Evolutionary conservation across 495 filamentous ascomycete species (phyloP).

Genomic region (Astrothelium subdiscretum): DNA sequence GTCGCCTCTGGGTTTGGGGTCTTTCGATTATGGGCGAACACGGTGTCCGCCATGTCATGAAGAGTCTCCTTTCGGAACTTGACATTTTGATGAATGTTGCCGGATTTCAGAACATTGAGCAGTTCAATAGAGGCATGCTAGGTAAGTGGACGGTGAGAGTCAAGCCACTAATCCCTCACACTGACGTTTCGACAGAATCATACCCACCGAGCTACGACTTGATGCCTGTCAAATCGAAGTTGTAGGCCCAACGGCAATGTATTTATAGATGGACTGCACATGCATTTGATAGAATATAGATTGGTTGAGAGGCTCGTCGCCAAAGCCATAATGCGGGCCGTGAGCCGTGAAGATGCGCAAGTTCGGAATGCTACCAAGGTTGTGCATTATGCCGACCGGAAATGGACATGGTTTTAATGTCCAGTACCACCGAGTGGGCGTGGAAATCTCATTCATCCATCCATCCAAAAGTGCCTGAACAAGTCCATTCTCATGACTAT

Average conservation of each 20-base stretch:
- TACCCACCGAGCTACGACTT: constrained; percentile 34
- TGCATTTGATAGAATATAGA: background rate
- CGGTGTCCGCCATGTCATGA: constrained; percentile 52
- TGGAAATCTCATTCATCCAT: background rate
- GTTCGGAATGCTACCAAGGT: no score
- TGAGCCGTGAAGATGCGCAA: no score
- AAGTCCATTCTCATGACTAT: background rate
- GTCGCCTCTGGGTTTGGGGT: constrained; percentile 52
- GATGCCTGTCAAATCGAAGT: constrained; percentile 32
- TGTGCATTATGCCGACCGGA: no score
- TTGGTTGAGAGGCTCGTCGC: no score
- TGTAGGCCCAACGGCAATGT: constrained; percentile 6
- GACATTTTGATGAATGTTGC: constrained; percentile 56
- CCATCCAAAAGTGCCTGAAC: background rate
- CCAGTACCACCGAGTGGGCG: background rate
- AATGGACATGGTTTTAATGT: no score
- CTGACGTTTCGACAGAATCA: constrained; percentile 21
- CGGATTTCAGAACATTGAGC: constrained; percentile 43
- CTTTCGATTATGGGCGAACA: constrained; percentile 48
- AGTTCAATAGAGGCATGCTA: constrained; percentile 36
- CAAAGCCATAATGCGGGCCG: no score
- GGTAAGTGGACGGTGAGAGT: constrained; percentile 17
- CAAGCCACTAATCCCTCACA: constrained; percentile 10
- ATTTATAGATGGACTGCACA: background rate
- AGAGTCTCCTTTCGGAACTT: constrained; percentile 51